Evolutionary conservation across 768 basidiomycete genomes (phyloP), one percentile per base, ranked within the genome.

Genomic region (Wakefieldia striispora): DNA sequence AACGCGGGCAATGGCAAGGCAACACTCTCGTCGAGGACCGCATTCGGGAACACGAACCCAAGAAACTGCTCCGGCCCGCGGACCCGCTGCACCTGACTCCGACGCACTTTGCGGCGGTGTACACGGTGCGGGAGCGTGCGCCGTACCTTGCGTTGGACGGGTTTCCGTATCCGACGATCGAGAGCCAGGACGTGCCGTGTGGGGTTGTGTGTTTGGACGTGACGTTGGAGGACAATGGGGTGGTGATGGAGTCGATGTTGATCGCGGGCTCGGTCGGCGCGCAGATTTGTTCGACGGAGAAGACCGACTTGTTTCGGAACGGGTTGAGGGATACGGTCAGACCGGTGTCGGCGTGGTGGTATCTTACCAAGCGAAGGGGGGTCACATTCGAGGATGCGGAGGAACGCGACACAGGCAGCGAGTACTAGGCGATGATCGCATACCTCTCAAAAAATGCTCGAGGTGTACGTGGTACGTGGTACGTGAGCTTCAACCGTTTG

Each of bases 311-410:
- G 43, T 67, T 64, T 47, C 49, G 61, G 27, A 61, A 62, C 17
- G 69, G 67, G n/a, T 36, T 59, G 47, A 53, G 66, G 49, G 69
- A 70, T 40, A 71, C 61, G 3, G 60, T 65, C 23, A 54, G 56
- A 38, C 63, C 67, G 1, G 50, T 71, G n/a, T 52, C 56, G 19
- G 69, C 58, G 8, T 70, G 66, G 68, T 70, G 69, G 69, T 57
- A 63, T 43, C 58, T 70, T n/a, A n/a, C n/a, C n/a, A n/a, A n/a
- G n/a, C n/a, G n/a, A n/a, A n/a, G n/a, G n/a, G n/a, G n/a, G n/a
- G n/a, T n/a, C n/a, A n/a, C n/a, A n/a, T n/a, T n/a, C n/a, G n/a
- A 14, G 4, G 33, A 40, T 8, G 45, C 33, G 31, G 26, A 51
- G 1, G 41, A 37, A 19, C 41, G 38, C 2, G 50, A 38, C 5